A percentile compares a stretch with the other conserved stretches of the same genome.
Conservation (phyloP, 345 rosid genomes). For the Aquilaria sinensis region DNA sequence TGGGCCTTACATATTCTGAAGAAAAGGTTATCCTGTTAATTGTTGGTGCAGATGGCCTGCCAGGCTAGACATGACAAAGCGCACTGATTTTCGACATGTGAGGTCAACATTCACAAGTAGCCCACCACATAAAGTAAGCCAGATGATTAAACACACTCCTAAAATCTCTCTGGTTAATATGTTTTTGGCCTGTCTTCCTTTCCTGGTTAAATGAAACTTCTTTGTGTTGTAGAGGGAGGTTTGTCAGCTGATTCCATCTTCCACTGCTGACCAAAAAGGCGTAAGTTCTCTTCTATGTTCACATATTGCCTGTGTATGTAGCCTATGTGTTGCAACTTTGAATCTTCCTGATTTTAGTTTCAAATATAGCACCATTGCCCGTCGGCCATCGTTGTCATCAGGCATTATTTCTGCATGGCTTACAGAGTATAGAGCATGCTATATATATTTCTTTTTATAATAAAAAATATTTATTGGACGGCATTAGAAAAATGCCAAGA, state of each 20-base stretch:
- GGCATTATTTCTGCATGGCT: too few relatives aligned
- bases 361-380: too few relatives aligned
- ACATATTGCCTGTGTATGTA: too few relatives aligned
- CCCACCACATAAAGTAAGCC: constrained; percentile 77
- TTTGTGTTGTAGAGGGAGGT: constrained; percentile 79
- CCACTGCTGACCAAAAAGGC: constrained; percentile 65
- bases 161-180: not conserved
- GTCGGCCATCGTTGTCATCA: too few relatives aligned
- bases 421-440: too few relatives aligned
- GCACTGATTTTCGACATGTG: constrained; percentile 83
- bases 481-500: too few relatives aligned
- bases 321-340: too few relatives aligned
- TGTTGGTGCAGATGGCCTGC: constrained; percentile 81
- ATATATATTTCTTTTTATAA: too few relatives aligned
- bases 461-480: too few relatives aligned
- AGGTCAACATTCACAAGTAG: constrained; percentile 65
- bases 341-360: too few relatives aligned
- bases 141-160: not conserved
- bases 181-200: not conserved
- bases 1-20: not conserved
- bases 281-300: constrained; percentile 38
- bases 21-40: constrained; percentile 12
- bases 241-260: constrained; percentile 72
- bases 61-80: constrained; percentile 87
- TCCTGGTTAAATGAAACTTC: not conserved